Evolutionary conservation across 177 flowering plant species (phyloP), one percentile per base, ranked within the genome.

Genomic region (Vitis hybrid): DNA sequence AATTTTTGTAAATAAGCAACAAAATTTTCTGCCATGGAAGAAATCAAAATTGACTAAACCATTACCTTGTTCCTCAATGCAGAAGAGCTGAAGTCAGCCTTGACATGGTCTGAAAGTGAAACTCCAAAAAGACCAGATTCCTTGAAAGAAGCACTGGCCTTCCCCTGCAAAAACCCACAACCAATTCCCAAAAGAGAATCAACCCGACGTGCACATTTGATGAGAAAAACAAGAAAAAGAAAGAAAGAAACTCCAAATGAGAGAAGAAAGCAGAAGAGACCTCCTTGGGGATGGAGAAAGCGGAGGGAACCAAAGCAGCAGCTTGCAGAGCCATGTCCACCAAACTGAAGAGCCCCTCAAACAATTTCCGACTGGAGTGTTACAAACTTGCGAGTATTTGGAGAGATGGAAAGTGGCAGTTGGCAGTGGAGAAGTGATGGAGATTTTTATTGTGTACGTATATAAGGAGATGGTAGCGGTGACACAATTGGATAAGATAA

Each of bases 81-180:
- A 77, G 73, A 68, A 56, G 82, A 66, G 61, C 74, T 71, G 77
- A 81, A 78, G 54, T 89, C 92, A 76, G 87, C 70, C 78, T 77
- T 92, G 70, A 71, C 59, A 74, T 82, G 79, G 66, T 88, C 89
- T 5, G 91, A 72, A 6, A 85, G 26, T 50, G 94, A 77, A 72
- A 78, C 74, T 64, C 97, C 97, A 74, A 88, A 79, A 48, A 91
- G 72, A 54, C 81, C 81, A 11, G 88, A 85, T 49, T 91, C 95
- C 83, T 87, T 92, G 21, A 81, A 75, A 40, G 84, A 79, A 10
- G 78, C 80, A 78, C 63, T 73, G 56, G 67, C 52, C 73, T 87
- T 91, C 1, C 83, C 91, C 95, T 93, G 87, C 76, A 62, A 75
- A 78, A 14, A 65, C 9, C 67, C 50, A 56, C 4, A 34, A 65